These are phyloP conservation scores for Cladosporium phlei DNA, from an alignment of 2,329 filamentous ascomycete genomes.

Conservation along the genomic window DNA sequence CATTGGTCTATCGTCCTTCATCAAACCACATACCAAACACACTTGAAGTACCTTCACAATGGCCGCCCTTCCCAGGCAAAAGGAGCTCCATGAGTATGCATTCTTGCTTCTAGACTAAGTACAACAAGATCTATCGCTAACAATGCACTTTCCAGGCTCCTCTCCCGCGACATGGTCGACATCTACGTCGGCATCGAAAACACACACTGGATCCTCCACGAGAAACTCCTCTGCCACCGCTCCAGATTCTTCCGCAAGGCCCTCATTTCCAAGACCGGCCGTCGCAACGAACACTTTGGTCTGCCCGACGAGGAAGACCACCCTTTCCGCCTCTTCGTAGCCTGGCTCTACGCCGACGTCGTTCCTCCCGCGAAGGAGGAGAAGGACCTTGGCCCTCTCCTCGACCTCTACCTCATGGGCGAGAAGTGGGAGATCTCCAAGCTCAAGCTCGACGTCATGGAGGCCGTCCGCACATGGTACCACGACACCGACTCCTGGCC, in stretches of 20 bases:
- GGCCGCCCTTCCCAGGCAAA: slow-evolving; percentile 9
- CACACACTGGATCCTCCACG: slow-evolving; percentile 53
- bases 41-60: slow-evolving; percentile 1
- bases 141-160: slow-evolving; percentile 40
- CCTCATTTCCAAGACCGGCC: slow-evolving; percentile 41
- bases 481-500: slow-evolving; percentile 50
- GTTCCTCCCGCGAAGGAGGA: slow-evolving; percentile 47
- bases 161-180: slow-evolving; percentile 51
- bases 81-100: slow-evolving; percentile 10
- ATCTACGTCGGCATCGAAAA: slow-evolving; percentile 52
- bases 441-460: slow-evolving; percentile 46
- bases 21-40: not conserved
- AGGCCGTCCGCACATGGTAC: slow-evolving; percentile 48
- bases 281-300: slow-evolving; percentile 38
- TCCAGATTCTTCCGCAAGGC: slow-evolving; percentile 51
- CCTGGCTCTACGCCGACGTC: slow-evolving; percentile 49
- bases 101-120: too few relatives aligned
- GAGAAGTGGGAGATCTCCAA: slow-evolving; percentile 49
- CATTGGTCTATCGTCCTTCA: not conserved
- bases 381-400: slow-evolving; percentile 46
- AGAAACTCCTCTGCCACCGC: slow-evolving; percentile 52
- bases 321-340: slow-evolving; percentile 49
- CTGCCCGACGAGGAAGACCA: slow-evolving; percentile 51
- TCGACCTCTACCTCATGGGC: slow-evolving; percentile 52
- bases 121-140: not conserved